Base-by-base conservation (phyloP, 805 yeast species). In the Sugiyamaella smithiae region DNA sequence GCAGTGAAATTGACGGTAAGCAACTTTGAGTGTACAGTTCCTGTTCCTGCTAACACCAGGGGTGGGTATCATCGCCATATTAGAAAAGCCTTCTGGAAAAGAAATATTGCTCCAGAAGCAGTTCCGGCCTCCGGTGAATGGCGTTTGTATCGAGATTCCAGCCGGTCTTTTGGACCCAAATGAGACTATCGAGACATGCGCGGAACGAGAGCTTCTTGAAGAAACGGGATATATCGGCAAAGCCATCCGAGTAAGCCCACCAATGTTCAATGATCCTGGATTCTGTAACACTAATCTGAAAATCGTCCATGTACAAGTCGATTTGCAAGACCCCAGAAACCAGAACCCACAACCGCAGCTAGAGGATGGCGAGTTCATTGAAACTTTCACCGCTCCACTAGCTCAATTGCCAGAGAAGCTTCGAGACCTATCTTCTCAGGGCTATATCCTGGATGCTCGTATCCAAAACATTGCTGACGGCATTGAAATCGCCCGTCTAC, bases 281-380 rank as follows among this genome's bases (percentile, higher is more conserved):
- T 88, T 85, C 63, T 85, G 96, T 57, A 89, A 91, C 65, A 91
- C 97, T 16, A 90, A 86, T 61, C 73, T 88, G 70, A 81, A 82
- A 20, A 68, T 91, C 50, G 93, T 91, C 1, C 82, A 83, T 24
- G 86, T 88, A 11, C 78, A 82, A 46, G 80, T 91, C 16, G 98
- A 91, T 60, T 67, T 86, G 68, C 58, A 69, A 1, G 81, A 80
- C 48, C 76, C 75, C 16, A 78, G 82, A 51, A 93, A 91, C 65
- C 57, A 67, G 51, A 70, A 81, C 52, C 97, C 97, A 1, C 62
- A 70, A 49, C 79, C 95, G 1, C 75, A 85, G 54, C 72, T 93
- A 53, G 97, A 93, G 68, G 97, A 88, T 5, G 85, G 82, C 52
- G 99, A 91, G 69, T 91, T 85, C 64, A 93, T 91, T 45, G 97